Evolutionary conservation across 2,329 filamentous ascomycete genomes (phyloP).

Genomic region (Colletotrichum tabaci): DNA sequence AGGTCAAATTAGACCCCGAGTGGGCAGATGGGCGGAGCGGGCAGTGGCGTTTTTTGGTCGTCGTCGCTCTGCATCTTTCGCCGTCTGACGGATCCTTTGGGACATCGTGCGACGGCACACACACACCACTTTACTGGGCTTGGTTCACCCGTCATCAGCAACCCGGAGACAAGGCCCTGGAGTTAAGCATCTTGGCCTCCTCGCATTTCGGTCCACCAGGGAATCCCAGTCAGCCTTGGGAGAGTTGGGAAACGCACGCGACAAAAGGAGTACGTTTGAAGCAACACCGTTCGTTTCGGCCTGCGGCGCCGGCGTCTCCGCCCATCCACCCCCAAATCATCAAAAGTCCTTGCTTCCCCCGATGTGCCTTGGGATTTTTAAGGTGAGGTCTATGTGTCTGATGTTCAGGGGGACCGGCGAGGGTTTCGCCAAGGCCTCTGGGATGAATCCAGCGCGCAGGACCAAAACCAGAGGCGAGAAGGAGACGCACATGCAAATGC

Average conservation of each 20-base stretch:
- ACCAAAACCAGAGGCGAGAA: not conserved
- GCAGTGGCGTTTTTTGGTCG: not conserved
- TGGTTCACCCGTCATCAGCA: not conserved
- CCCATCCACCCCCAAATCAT: not conserved
- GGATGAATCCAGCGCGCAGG: not conserved
- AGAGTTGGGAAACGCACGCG: not conserved
- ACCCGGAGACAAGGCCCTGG: not conserved
- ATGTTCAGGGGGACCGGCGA: not conserved
- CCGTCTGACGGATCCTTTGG: not conserved
- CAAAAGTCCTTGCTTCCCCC: not conserved
- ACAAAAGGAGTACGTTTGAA: not conserved
- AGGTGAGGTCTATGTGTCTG: conserved; percentile 24
- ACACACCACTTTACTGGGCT: not conserved
- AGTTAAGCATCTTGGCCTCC: not conserved
- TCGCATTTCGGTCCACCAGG: not conserved
- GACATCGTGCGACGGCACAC: not conserved
- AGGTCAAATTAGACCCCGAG: not conserved
- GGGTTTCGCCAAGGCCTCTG: conserved; percentile 1
- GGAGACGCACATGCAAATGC: not conserved
- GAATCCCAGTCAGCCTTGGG: not conserved
- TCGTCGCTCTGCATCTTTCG: not conserved
- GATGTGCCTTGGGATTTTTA: conserved; percentile 1
- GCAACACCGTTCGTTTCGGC: conserved; percentile 31
- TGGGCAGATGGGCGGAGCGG: not conserved
- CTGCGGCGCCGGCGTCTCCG: not conserved